A percentile compares a stretch with the other conserved stretches of the same genome.
phyloP scores from a whole-genome alignment of 352 stramenopile species.

The Phytophthora europaea region DNA sequence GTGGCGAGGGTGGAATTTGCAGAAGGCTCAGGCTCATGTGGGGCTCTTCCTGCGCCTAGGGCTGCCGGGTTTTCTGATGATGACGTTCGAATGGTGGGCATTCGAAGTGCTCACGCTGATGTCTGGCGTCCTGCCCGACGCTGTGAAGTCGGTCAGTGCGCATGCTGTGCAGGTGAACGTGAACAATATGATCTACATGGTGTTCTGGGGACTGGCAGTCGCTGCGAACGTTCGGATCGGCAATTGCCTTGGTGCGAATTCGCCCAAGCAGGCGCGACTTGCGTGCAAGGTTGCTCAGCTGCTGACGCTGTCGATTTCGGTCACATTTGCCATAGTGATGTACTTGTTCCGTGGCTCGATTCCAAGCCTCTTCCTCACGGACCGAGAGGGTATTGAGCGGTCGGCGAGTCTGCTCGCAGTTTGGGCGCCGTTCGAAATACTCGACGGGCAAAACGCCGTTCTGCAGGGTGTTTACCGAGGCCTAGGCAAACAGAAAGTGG shows the following conservation, averaged over 20 bases:
- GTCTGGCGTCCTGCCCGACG: slow-evolving; percentile 66
- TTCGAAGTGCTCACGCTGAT: slow-evolving; percentile 84
- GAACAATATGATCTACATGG: slow-evolving; percentile 76
- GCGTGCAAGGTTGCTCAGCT: slow-evolving; percentile 51
- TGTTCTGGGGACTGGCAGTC: slow-evolving; percentile 73
- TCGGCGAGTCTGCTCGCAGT: slow-evolving; percentile 62
- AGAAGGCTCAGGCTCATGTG: slow-evolving; percentile 55
- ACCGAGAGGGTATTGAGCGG: slow-evolving; percentile 45
- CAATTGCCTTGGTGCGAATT: slow-evolving; percentile 77
- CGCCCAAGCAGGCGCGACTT: slow-evolving; percentile 59
- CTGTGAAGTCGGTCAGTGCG: slow-evolving; percentile 72
- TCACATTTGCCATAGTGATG: slow-evolving; percentile 50
- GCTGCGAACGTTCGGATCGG: slow-evolving; percentile 78
- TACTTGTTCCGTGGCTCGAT: slow-evolving; percentile 53
- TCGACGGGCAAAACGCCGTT: slow-evolving; percentile 77
- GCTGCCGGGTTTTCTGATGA: slow-evolving; percentile 66
- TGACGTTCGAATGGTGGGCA: slow-evolving; percentile 82
- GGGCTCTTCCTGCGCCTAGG: slow-evolving; percentile 71
- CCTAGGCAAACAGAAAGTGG: slow-evolving; percentile 70
- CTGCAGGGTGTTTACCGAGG: slow-evolving; percentile 81
- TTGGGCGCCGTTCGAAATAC: slow-evolving; percentile 70
- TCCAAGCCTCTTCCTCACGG: slow-evolving; percentile 51
- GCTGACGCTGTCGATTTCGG: slow-evolving; percentile 39
- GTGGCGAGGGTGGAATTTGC: slow-evolving; percentile 76
- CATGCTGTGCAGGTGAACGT: slow-evolving; percentile 83